Evolutionary conservation across 1,139 yeast genomes (phyloP).

Genomic region (Suhomyces coccinellae): DNA sequence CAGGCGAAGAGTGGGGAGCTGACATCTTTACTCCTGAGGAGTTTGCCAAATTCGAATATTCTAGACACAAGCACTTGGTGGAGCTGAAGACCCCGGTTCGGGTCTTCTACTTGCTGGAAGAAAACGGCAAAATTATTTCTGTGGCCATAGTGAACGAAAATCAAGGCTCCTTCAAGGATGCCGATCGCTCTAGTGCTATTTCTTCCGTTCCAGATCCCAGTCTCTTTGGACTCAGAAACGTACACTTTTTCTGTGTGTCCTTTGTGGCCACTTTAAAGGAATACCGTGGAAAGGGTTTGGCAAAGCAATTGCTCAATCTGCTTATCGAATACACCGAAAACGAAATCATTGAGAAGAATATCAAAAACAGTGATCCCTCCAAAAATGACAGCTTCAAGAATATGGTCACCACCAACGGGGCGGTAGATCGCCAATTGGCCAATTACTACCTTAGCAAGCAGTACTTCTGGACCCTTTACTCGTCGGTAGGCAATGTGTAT

Average conservation of each 20-base stretch:
- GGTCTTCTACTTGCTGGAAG: slow-evolving; percentile 35
- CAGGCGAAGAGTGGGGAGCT: slow-evolving; percentile 35
- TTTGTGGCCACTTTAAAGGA: slow-evolving; percentile 32
- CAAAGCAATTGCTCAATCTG: slow-evolving; percentile 26
- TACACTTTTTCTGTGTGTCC: slow-evolving; percentile 29
- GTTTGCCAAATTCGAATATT: slow-evolving; percentile 25
- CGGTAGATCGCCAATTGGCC: slow-evolving; percentile 34
- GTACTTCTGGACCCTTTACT: slow-evolving; percentile 39
- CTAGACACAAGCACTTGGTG: slow-evolving; percentile 18
- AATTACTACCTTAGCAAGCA: slow-evolving; percentile 38
- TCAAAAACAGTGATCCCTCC: slow-evolving; percentile 23
- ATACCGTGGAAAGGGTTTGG: slow-evolving; percentile 35
- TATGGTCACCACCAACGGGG: slow-evolving; percentile 33
- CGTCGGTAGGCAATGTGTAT: slow-evolving; percentile 36
- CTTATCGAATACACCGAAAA: slow-evolving; percentile 37
- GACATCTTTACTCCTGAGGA: slow-evolving; percentile 23
- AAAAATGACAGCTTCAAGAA: slow-evolving; percentile 31
- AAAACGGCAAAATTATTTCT: slow-evolving; percentile 29
- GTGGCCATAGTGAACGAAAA: slow-evolving; percentile 26
- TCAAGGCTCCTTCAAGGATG: slow-evolving; percentile 36
- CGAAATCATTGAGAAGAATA: slow-evolving; percentile 27
- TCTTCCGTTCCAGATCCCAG: slow-evolving; percentile 36
- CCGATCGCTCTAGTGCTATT: slow-evolving; percentile 28
- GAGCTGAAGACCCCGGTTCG: slow-evolving; percentile 15
- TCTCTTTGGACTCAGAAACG: slow-evolving; percentile 34